Evolutionary conservation across 2,329 filamentous ascomycete genomes (phyloP).

Genomic region (Colletotrichum horii): DNA sequence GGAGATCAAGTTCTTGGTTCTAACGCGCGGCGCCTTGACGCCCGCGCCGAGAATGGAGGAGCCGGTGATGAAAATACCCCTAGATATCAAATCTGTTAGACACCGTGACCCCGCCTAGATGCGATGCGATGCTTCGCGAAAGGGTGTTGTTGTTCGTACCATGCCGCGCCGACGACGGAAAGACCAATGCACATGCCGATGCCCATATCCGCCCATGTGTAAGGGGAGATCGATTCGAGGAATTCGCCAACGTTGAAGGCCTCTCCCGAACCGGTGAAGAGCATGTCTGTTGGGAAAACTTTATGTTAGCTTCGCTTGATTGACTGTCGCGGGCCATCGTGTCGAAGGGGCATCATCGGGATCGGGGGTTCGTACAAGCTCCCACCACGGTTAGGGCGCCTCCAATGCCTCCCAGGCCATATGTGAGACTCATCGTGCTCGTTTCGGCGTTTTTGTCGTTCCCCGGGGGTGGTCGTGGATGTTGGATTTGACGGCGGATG

Average conservation of each 20-base stretch:
- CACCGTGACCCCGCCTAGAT: neutral
- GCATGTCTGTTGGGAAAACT: slow-evolving; percentile 76
- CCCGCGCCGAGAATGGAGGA: slow-evolving; percentile 96
- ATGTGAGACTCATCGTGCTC: slow-evolving; percentile 71
- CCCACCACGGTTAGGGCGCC: slow-evolving; percentile 75
- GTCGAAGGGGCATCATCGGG: slow-evolving; percentile 1
- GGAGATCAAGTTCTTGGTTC: slow-evolving; percentile 99
- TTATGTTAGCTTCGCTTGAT: slow-evolving; percentile 4
- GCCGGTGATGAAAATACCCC: slow-evolving; percentile 99
- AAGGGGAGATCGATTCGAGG: slow-evolving; percentile 91
- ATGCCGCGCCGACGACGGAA: slow-evolving; percentile 96
- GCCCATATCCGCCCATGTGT: slow-evolving; percentile 89
- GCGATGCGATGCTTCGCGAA: neutral
- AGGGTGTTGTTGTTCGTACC: slow-evolving; percentile 59
- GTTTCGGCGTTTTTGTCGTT: slow-evolving; percentile 27
- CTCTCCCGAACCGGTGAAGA: slow-evolving; percentile 96
- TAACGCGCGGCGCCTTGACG: slow-evolving; percentile 95
- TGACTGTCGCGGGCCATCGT: neutral
- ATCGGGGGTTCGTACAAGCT: slow-evolving; percentile 68
- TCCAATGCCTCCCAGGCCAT: slow-evolving; percentile 72
- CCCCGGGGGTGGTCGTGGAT: slow-evolving; percentile 15
- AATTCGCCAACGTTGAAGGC: slow-evolving; percentile 96
- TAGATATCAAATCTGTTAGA: slow-evolving; percentile 39
- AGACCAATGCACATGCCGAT: slow-evolving; percentile 95
- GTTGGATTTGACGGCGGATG: slow-evolving; percentile 4